phyloP scores from a whole-genome alignment of 2,329 filamentous ascomycete species.

The Dendrostoma leiphaemia region DNA sequence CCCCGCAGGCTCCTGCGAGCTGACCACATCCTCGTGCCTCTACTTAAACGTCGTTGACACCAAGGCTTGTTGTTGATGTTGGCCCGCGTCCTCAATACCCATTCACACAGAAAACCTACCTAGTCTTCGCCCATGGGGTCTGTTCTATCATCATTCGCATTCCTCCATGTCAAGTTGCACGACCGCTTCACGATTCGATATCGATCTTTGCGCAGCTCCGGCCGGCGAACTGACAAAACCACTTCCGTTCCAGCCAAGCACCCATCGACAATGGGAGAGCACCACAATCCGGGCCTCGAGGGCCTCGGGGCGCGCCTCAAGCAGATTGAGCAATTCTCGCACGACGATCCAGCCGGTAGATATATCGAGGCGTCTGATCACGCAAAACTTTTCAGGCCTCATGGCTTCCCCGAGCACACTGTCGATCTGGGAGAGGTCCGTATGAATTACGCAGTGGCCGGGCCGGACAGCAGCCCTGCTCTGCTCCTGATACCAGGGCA shows the following conservation, averaged over 20 bases:
- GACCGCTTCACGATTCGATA: too few relatives aligned
- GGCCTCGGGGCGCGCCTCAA: neutral
- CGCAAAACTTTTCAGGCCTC: constrained; percentile 12
- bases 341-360: neutral
- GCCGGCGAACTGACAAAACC: neutral
- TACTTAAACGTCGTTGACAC: neutral
- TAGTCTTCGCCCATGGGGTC: neutral
- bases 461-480: constrained; percentile 9
- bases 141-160: neutral
- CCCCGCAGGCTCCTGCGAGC: constrained; percentile 1
- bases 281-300: neutral
- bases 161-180: neutral
- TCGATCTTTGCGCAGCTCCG: neutral
- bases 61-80: neutral
- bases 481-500: constrained; percentile 20
- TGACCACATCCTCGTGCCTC: neutral
- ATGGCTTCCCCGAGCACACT: constrained; percentile 16
- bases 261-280: neutral
- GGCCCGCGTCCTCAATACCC: neutral
- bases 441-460: constrained; percentile 21
- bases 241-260: too few relatives aligned
- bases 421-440: constrained; percentile 21
- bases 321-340: neutral
- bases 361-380: constrained; percentile 15
- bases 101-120: too few relatives aligned